A percentile compares a stretch with the other conserved stretches of the same genome.
phyloP scores from a whole-genome alignment of 78 protist genomes.

The Dictyostelium firmibasis region DNA sequence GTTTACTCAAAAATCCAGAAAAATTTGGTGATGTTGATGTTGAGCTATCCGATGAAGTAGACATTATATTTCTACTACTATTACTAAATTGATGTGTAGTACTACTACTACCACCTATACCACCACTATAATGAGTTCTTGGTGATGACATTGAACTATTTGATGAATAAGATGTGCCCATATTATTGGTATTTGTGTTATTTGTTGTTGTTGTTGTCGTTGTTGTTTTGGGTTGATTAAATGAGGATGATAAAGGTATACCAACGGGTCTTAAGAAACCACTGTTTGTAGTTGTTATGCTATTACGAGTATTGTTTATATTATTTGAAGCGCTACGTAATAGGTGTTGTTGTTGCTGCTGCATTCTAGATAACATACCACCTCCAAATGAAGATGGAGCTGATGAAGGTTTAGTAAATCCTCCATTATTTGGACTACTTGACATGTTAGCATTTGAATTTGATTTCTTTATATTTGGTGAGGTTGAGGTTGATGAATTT shows the following conservation, averaged over 20 bases:
- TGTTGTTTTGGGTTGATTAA: background rate
- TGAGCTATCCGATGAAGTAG: constrained; percentile 1
- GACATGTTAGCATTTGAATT: background rate
- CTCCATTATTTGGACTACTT: background rate
- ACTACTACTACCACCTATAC: background rate
- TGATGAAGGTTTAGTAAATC: background rate
- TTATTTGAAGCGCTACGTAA: background rate
- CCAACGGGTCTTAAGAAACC: constrained; percentile 14
- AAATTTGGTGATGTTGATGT: background rate
- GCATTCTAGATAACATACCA: constrained; percentile 15
- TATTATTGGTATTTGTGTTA: background rate
- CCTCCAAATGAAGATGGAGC: constrained; percentile 15
- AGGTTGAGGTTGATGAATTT: background rate
- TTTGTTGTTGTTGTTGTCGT: background rate
- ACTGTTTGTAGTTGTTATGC: background rate
- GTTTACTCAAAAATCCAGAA: background rate
- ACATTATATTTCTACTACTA: background rate
- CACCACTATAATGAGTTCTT: background rate
- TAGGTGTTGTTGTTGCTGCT: background rate
- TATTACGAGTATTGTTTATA: background rate
- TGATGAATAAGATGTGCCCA: background rate
- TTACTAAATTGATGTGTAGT: background rate
- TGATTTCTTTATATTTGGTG: background rate
- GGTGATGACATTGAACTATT: background rate
- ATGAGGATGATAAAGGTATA: constrained; percentile 3